Percentiles rank a stretch among this genome's conserved stretches.
Evolutionary conservation across 2,329 filamentous ascomycete genomes (phyloP).

Genomic region (Pseudogymnoascus sp.): DNA sequence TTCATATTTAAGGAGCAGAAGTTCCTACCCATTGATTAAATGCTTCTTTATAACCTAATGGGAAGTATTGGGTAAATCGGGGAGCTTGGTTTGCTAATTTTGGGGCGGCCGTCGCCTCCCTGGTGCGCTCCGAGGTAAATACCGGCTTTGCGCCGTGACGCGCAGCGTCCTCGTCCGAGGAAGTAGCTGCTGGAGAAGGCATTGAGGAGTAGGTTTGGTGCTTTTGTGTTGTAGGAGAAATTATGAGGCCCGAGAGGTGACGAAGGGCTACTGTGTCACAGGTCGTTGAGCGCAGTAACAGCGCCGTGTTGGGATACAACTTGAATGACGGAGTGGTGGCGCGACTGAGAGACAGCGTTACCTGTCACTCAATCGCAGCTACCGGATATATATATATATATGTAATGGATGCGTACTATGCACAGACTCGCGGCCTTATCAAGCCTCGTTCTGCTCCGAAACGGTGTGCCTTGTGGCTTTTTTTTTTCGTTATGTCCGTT

Average conservation of each 20-base stretch:
- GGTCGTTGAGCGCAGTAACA: constrained; percentile 26
- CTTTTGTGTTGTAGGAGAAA: constrained; percentile 17
- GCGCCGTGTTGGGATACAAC: constrained; percentile 30
- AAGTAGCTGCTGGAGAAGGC: constrained; percentile 25
- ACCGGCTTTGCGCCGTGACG: constrained; percentile 31
- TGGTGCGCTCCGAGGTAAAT: constrained; percentile 39
- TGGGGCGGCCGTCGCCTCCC: constrained; percentile 22
- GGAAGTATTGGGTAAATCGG: constrained; percentile 51
- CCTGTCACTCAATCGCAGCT: constrained; percentile 9
- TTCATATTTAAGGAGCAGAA: background rate
- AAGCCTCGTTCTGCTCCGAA: background rate
- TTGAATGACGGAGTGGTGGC: constrained; percentile 21
- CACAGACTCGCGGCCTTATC: background rate
- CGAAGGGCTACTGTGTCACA: constrained; percentile 24
- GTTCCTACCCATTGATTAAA: constrained; percentile 75
- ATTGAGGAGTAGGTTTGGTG: constrained; percentile 25
- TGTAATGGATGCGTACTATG: background rate
- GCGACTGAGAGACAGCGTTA: constrained; percentile 19
- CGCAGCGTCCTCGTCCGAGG: constrained; percentile 25
- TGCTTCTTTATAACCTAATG: constrained; percentile 83
- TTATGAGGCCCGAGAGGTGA: constrained; percentile 24
- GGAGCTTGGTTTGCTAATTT: constrained; percentile 25
- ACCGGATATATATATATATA: constrained; percentile 18
- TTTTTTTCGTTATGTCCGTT: constrained; percentile 8
- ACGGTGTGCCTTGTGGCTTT: constrained; percentile 1